Conservation (phyloP, 169 alveolate genomes). For the Eimeria acervulina region DNA sequence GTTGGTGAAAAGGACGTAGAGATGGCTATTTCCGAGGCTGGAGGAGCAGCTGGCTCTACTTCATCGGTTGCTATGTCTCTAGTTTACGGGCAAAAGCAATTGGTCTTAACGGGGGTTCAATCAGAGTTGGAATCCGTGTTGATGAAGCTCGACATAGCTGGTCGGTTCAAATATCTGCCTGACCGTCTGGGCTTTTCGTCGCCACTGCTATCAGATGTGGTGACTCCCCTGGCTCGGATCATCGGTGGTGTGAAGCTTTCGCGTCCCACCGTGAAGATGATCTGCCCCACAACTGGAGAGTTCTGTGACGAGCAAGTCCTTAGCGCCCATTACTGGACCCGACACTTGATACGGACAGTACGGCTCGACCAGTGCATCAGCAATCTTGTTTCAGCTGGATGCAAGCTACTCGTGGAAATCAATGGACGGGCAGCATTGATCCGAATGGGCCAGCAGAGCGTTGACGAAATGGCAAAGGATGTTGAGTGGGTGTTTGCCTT, state of each 20-base stretch:
- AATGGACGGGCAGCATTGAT: conserved; percentile 77
- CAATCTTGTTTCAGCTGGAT: conserved; percentile 82
- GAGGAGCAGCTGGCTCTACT: conserved; percentile 83
- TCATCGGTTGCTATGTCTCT: conserved; percentile 82
- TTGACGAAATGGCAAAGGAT: conserved; percentile 76
- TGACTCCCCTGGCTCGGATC: conserved; percentile 85
- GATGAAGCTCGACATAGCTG: conserved; percentile 83
- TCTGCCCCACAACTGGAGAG: conserved; percentile 87
- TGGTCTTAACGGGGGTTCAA: conserved; percentile 86
- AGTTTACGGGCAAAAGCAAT: conserved; percentile 84
- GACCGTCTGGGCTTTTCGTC: conserved; percentile 79
- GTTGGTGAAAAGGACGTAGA: conserved; percentile 88
- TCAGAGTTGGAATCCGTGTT: conserved; percentile 86
- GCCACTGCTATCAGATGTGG: conserved; percentile 80
- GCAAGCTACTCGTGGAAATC: conserved; percentile 81
- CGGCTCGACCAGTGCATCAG: conserved; percentile 79
- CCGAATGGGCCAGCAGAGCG: conserved; percentile 84
- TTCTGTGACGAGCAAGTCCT: conserved; percentile 80
- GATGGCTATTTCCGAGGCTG: conserved; percentile 89
- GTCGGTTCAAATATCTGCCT: conserved; percentile 80
- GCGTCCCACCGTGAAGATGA: conserved; percentile 84
- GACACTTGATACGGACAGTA: conserved; percentile 76
- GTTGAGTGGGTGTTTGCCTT: conserved; percentile 83
- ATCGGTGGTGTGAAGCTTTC: conserved; percentile 83
- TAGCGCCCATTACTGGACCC: conserved; percentile 83